These are phyloP conservation scores for Suillus tomentosus DNA, from an alignment of 768 basidiomycete species.

Conservation along the genomic window DNA sequence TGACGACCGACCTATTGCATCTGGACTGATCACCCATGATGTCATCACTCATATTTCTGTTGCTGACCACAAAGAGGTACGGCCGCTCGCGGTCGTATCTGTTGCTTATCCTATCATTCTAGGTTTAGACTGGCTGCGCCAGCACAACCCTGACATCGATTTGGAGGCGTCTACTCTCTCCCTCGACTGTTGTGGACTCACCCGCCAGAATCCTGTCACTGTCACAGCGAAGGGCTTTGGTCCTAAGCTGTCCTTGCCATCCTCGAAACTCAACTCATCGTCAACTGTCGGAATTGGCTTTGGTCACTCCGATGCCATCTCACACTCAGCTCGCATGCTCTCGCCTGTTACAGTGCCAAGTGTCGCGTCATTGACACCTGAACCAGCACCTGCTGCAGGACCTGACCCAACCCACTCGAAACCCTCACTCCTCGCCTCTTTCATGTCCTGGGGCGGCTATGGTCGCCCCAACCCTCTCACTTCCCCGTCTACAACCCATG, in stretches of 20 bases:
- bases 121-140: slow-evolving; percentile 6
- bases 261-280: not conserved
- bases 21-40: slow-evolving; percentile 43
- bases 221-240: slow-evolving; percentile 30
- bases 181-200: slow-evolving; percentile 21
- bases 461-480: too few species aligned
- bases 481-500: too few species aligned
- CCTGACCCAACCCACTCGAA: slow-evolving; percentile 18
- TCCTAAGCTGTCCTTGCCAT: slow-evolving; percentile 26
- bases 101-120: slow-evolving; percentile 34
- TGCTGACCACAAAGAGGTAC: slow-evolving; percentile 29
- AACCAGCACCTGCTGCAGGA: too few species aligned
- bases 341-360: too few species aligned
- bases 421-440: too few species aligned
- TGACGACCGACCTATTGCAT: slow-evolving; percentile 40
- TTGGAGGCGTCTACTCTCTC: slow-evolving; percentile 19
- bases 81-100: slow-evolving; percentile 34
- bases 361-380: too few species aligned
- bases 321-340: too few species aligned
- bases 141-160: slow-evolving; percentile 6
- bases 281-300: slow-evolving; percentile 13
- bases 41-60: slow-evolving; percentile 32
- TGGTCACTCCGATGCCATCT: slow-evolving; percentile 9
- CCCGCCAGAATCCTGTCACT: slow-evolving; percentile 19
- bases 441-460: too few species aligned